phyloP scores from a whole-genome alignment of 805 yeast species.

The Candida odintsovae region DNA sequence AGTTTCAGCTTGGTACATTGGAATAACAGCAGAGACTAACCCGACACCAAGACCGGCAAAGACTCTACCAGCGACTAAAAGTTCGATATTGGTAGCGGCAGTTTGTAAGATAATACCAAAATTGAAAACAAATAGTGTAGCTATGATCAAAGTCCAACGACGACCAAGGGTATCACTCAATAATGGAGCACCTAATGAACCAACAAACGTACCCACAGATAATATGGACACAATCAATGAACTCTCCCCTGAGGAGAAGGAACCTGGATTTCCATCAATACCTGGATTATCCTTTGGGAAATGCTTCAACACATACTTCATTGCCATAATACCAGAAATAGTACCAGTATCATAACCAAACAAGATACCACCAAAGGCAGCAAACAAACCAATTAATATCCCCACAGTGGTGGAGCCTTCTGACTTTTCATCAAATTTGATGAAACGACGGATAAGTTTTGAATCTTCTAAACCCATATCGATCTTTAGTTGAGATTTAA shows the following conservation, averaged over 20 bases:
- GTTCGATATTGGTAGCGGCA: constrained; percentile 37
- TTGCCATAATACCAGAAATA: constrained; percentile 60
- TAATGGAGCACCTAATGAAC: constrained; percentile 59
- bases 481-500: not conserved
- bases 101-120: constrained; percentile 49
- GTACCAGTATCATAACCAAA: constrained; percentile 70
- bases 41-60: constrained; percentile 75
- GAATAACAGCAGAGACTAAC: constrained; percentile 63
- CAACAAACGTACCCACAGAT: constrained; percentile 65
- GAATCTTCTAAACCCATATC: constrained; percentile 26
- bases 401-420: constrained; percentile 47
- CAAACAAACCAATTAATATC: constrained; percentile 50
- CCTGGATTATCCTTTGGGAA: constrained; percentile 33
- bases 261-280: constrained; percentile 29
- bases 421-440: constrained; percentile 40
- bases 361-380: constrained; percentile 62
- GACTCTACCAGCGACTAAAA: constrained; percentile 60
- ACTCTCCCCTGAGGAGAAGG: constrained; percentile 41
- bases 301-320: constrained; percentile 43
- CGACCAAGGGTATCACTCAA: constrained; percentile 52
- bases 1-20: constrained; percentile 74
- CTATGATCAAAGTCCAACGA: constrained; percentile 38
- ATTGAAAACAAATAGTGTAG: constrained; percentile 42
- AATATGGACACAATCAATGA: constrained; percentile 67
- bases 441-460: constrained; percentile 33